Evolutionary conservation across 495 filamentous ascomycete species (phyloP).

Genomic region (Aspergillus conjunctus): DNA sequence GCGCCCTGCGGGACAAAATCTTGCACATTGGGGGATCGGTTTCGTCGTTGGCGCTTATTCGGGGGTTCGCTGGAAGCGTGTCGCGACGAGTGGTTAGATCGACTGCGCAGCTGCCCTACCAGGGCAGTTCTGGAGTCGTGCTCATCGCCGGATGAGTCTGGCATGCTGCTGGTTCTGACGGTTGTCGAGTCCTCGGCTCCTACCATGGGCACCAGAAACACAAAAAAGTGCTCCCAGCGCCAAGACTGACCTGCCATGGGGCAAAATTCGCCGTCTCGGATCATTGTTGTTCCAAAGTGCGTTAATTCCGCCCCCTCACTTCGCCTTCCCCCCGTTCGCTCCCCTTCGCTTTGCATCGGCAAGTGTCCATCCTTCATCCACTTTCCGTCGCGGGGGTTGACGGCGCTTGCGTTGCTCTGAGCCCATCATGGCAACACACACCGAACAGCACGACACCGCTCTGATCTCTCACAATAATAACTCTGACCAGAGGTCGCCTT

Average conservation of each 20-base stretch:
- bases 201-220: too few species aligned
- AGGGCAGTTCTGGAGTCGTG: slow-evolving; percentile 47
- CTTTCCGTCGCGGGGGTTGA: slow-evolving; percentile 27
- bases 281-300: too few species aligned
- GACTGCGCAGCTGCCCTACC: slow-evolving; percentile 35
- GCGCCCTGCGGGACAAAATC: slow-evolving; percentile 47
- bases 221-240: too few species aligned
- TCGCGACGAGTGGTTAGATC: slow-evolving; percentile 28
- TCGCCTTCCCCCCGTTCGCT: too few species aligned
- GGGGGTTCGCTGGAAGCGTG: slow-evolving; percentile 31
- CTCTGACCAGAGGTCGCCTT: slow-evolving; percentile 33
- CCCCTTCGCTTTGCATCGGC: slow-evolving; percentile 51
- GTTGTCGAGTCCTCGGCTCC: too few species aligned
- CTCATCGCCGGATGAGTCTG: slow-evolving; percentile 40
- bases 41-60: slow-evolving; percentile 36
- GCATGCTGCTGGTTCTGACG: slow-evolving; percentile 25
- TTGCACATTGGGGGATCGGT: slow-evolving; percentile 27
- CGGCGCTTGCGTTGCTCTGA: slow-evolving; percentile 15
- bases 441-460: slow-evolving; percentile 20
- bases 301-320: slow-evolving; percentile 8
- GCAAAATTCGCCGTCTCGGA: too few species aligned
- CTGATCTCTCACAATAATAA: slow-evolving; percentile 24
- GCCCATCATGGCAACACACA: slow-evolving; percentile 27
- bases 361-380: slow-evolving; percentile 24
- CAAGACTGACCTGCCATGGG: too few species aligned